phyloP scores from a whole-genome alignment of 495 filamentous ascomycete species.

The Penicillium simplicissimum region DNA sequence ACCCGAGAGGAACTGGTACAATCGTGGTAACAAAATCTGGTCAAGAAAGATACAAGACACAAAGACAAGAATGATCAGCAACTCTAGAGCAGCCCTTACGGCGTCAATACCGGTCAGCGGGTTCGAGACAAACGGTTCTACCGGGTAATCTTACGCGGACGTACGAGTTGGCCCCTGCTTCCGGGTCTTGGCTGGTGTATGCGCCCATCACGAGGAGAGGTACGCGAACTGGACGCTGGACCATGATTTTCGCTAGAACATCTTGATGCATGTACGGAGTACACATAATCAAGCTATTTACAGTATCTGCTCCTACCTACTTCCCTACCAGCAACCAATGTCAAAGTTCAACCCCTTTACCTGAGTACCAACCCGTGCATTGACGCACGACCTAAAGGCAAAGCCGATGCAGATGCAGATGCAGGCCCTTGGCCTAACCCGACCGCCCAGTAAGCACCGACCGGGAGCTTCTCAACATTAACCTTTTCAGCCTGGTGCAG shows the following conservation, averaged over 20 bases:
- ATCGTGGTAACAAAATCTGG: background rate
- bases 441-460: constrained; percentile 1
- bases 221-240: background rate
- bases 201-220: background rate
- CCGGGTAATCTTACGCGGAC: constrained; percentile 8
- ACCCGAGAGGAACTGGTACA: background rate
- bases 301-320: too few relatives aligned
- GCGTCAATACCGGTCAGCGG: constrained; percentile 11
- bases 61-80: too few relatives aligned
- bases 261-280: too few relatives aligned
- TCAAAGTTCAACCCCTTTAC: background rate
- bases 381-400: background rate
- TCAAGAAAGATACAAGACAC: background rate
- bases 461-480: constrained; percentile 17
- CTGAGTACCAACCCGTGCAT: background rate
- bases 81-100: background rate
- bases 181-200: constrained; percentile 1
- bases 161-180: constrained; percentile 2
- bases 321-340: too few relatives aligned
- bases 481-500: constrained; percentile 24
- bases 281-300: too few relatives aligned
- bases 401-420: background rate
- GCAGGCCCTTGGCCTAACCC: constrained; percentile 1
- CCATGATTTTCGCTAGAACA: background rate
- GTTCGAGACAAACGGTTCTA: constrained; percentile 2